A percentile compares a stretch with the other conserved stretches of the same genome.
phyloP scores from a whole-genome alignment of 805 yeast species.

The Priceomyces melissophilus region DNA sequence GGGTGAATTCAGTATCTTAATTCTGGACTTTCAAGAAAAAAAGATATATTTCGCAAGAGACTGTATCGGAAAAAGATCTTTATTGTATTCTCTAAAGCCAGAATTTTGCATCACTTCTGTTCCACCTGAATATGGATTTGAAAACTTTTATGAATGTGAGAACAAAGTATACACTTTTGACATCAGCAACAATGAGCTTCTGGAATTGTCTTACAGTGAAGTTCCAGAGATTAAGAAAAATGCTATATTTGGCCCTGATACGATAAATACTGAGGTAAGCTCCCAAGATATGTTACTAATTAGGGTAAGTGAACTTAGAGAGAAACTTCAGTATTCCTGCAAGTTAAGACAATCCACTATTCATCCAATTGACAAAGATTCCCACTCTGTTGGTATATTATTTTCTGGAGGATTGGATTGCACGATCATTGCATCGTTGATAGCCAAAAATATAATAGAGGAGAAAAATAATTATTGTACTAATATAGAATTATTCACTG shows the following conservation, averaged over 20 bases:
- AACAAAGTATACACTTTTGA: conserved; percentile 49
- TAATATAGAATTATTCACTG: conserved; percentile 75
- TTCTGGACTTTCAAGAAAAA: conserved; percentile 40
- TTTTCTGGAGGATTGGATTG: conserved; percentile 98
- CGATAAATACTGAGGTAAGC: too few relatives aligned
- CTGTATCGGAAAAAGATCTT: conserved; percentile 73
- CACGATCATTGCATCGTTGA: conserved; percentile 65
- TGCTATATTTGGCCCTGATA: too few relatives aligned
- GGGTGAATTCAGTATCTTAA: conserved; percentile 81
- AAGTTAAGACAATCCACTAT: conserved; percentile 55
- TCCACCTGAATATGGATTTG: conserved; percentile 9
- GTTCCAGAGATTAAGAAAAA: too few relatives aligned
- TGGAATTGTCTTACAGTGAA: conserved; percentile 1
- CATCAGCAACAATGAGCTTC: conserved; percentile 8
- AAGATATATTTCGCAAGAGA: conserved; percentile 80
- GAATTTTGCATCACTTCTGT: conserved; percentile 43
- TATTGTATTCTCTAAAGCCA: conserved; percentile 42
- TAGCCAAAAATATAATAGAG: conserved; percentile 21
- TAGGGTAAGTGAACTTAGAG: conserved; percentile 12
- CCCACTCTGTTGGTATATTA: conserved; percentile 51
- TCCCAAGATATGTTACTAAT: not conserved
- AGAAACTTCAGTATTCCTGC: conserved; percentile 37
- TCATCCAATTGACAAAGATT: conserved; percentile 43
- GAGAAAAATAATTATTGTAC: conserved; percentile 5
- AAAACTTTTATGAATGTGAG: conserved; percentile 50